These are phyloP conservation scores for Rhytidiadelphus loreus DNA, from an alignment of 225 moss, liverwort and hornwort genomes.

Conservation along the genomic window DNA sequence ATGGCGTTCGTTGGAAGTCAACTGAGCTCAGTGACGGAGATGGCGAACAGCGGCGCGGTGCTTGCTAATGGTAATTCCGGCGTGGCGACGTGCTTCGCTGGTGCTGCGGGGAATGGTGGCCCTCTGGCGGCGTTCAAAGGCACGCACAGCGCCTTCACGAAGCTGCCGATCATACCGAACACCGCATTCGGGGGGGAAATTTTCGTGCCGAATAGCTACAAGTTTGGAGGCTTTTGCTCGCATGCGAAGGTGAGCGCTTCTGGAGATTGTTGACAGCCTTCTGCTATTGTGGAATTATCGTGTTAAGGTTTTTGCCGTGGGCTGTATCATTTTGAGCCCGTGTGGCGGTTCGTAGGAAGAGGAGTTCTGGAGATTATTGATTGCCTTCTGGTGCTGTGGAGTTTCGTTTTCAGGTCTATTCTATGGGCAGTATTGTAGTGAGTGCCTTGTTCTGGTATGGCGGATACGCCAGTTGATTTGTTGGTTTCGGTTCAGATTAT, in stretches of 20 bases:
- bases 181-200: constrained; percentile 14
- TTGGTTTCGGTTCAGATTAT: background rate
- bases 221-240: constrained; percentile 19
- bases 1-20: constrained; percentile 17
- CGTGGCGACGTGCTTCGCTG: constrained; percentile 5
- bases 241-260: constrained; percentile 16
- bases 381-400: background rate
- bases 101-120: constrained; percentile 8
- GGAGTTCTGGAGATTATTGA: background rate
- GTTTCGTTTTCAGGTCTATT: background rate
- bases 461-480: background rate
- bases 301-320: background rate
- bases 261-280: background rate
- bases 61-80: constrained; percentile 28
- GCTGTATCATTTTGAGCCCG: no score
- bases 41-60: constrained; percentile 10
- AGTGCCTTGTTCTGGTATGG: background rate
- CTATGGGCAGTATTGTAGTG: background rate
- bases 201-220: constrained; percentile 16
- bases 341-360: background rate
- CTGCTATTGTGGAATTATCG: background rate
- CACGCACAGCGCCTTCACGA: constrained; percentile 9
- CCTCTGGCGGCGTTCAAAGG: constrained; percentile 15
- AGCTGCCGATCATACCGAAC: constrained; percentile 27
- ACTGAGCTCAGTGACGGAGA: constrained; percentile 16